phyloP scores from a whole-genome alignment of 345 rosid genomes.

The Melastoma malabathricum region DNA sequence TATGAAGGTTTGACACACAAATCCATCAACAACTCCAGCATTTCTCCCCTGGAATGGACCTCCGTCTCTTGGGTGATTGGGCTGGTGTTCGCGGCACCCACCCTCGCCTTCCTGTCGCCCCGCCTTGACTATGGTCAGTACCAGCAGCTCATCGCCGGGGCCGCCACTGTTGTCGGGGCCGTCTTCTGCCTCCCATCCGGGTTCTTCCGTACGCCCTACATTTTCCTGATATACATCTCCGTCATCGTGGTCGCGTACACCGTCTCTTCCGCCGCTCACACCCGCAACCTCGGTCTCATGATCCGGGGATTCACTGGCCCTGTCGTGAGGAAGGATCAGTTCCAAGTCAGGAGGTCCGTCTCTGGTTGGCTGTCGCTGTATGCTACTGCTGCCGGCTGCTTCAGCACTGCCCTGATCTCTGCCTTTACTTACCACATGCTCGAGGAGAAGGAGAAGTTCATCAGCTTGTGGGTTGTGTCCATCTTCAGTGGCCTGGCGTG shows the following conservation, averaged over 20 bases:
- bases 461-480: slow-evolving; percentile 48
- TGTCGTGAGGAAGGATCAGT: slow-evolving; percentile 11
- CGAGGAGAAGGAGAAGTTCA: slow-evolving; percentile 16
- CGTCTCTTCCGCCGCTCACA: slow-evolving; percentile 33
- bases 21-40: slow-evolving; percentile 13
- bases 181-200: slow-evolving; percentile 45
- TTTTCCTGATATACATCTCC: slow-evolving; percentile 35
- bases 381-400: slow-evolving; percentile 35
- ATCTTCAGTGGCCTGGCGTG: slow-evolving; percentile 49
- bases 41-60: slow-evolving; percentile 45
- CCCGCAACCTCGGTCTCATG: slow-evolving; percentile 41
- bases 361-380: slow-evolving; percentile 52
- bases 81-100: slow-evolving; percentile 23
- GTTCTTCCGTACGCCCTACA: slow-evolving; percentile 22
- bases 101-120: slow-evolving; percentile 16
- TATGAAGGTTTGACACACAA: slow-evolving; percentile 19
- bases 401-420: slow-evolving; percentile 41
- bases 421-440: slow-evolving; percentile 49
- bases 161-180: slow-evolving; percentile 35
- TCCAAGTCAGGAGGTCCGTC: slow-evolving; percentile 20
- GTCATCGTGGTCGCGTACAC: slow-evolving; percentile 23
- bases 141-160: slow-evolving; percentile 23
- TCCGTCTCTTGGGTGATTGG: slow-evolving; percentile 49
- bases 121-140: slow-evolving; percentile 25
- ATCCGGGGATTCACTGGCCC: slow-evolving; percentile 30